phyloP scores from a whole-genome alignment of 768 basidiomycete genomes.

The Termitomyces sp. region DNA sequence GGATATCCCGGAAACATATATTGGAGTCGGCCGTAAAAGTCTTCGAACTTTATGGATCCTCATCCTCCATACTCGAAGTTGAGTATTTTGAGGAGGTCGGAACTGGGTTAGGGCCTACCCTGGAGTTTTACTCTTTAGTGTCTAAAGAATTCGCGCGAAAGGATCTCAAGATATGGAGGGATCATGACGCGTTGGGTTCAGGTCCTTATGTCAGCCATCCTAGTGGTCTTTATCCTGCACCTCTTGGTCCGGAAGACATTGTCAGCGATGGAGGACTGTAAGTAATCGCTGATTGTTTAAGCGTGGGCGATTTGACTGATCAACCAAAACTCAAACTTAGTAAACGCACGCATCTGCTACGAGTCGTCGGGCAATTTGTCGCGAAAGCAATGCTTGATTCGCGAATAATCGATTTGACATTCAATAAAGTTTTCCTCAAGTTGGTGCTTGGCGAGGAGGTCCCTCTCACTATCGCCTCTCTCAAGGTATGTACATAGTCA shows the following conservation, averaged over 20 bases:
- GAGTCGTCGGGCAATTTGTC: constrained; percentile 91
- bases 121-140: constrained; percentile 98
- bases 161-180: constrained; percentile 88
- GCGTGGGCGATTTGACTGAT: neutral
- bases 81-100: constrained; percentile 99
- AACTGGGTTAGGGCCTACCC: constrained; percentile 93
- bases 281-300: constrained; percentile 18
- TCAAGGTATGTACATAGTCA: constrained; percentile 50
- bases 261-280: constrained; percentile 72
- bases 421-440: constrained; percentile 95
- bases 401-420: constrained; percentile 91
- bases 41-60: constrained; percentile 93
- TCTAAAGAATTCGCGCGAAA: constrained; percentile 91
- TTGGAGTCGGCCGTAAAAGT: constrained; percentile 96
- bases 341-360: constrained; percentile 81
- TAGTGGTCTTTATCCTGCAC: constrained; percentile 83
- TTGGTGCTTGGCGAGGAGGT: constrained; percentile 84
- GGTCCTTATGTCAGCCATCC: constrained; percentile 81
- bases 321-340: constrained; percentile 29
- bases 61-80: constrained; percentile 90
- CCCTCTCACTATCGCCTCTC: constrained; percentile 74
- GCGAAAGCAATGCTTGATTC: constrained; percentile 97
- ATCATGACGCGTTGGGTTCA: constrained; percentile 59
- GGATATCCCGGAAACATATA: constrained; percentile 91
- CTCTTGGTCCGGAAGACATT: constrained; percentile 65